These are phyloP conservation scores for Peniophora sp. DNA, from an alignment of 1,284 basidiomycete genomes.

Conservation along the genomic window DNA sequence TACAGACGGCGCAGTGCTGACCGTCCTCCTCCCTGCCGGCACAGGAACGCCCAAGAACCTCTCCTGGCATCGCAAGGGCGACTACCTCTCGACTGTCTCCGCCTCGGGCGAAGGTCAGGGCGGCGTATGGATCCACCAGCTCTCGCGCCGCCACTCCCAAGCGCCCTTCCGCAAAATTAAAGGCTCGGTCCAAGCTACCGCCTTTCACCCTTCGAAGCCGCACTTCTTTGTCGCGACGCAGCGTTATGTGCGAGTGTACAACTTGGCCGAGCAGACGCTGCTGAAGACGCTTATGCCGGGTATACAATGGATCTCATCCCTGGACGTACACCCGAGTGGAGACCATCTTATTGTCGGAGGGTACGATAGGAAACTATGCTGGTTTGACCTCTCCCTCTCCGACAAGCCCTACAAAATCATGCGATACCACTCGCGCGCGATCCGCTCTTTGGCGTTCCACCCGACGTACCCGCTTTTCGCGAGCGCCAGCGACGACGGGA, in stretches of 20 bases:
- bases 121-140: constrained; percentile 90
- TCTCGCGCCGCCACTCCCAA: constrained; percentile 90
- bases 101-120: constrained; percentile 53
- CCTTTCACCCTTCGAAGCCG: constrained; percentile 93
- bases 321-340: constrained; percentile 94
- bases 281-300: constrained; percentile 91
- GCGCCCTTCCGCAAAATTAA: constrained; percentile 95
- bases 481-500: constrained; percentile 93
- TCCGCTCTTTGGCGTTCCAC: constrained; percentile 89
- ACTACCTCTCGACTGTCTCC: constrained; percentile 93
- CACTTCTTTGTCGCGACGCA: constrained; percentile 99
- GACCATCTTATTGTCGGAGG: constrained; percentile 96
- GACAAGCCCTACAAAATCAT: constrained; percentile 96
- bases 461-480: constrained; percentile 94
- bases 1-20: constrained; percentile 50
- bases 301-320: constrained; percentile 92
- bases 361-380: constrained; percentile 95
- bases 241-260: constrained; percentile 93
- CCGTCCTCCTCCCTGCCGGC: constrained; percentile 48
- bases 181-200: constrained; percentile 83
- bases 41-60: constrained; percentile 83
- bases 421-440: constrained; percentile 91
- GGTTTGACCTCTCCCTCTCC: constrained; percentile 97
- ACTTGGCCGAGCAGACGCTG: constrained; percentile 88
- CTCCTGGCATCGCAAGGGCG: constrained; percentile 90